Evolutionary conservation across 176 grass and related monocot genomes (phyloP), one percentile per base, ranked within the genome.

Genomic region (Dendrocalamus sinicus): DNA sequence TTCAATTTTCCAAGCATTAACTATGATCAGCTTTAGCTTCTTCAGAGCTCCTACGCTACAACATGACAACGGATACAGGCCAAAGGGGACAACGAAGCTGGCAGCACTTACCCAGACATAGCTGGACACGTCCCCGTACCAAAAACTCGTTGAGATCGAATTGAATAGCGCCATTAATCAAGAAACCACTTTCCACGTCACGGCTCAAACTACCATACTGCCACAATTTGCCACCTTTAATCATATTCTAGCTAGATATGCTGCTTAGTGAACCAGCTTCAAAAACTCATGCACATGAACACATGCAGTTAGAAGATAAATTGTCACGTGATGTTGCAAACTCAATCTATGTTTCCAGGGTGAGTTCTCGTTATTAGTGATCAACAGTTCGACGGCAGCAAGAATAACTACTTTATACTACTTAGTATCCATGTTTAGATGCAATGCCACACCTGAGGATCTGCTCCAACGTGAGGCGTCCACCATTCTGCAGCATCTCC

Each of bases 381-480:
- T 75, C 9, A 74, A 73, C 24, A 67, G 37, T 12, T 79, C 8
- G 6, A 47, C 58, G 12, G 35, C 10, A 73, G 28, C 79, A 73
- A 83, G 7, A 44, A 54, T 13, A 75, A n/a, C 28, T 44, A 73
- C 0, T 39, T 0, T 46, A 72, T 17, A 47, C n/a, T 82, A 86
- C 11, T 83, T 24, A 51, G 41, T 62, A 70, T 54, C 17, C 12
- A 54, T 23, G 13, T 65, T 80, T 76, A 81, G 74, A 90, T 59
- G 73, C 81, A 88, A 80, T 89, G 69, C 43, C 81, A 71, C 58
- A 99, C 97, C 97, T 99, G 82, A 99, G 94, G 71, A 99, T 99
- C 85, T 99, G 97, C 89, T 96, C 97, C 63, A 99, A 89, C 4
- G 97, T 99, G 76, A 99, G 92, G 22, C 97, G 97, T 5, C 97